Evolutionary conservation across 345 rosid genomes (phyloP).

Genomic region (Aquilaria malaccensis): DNA sequence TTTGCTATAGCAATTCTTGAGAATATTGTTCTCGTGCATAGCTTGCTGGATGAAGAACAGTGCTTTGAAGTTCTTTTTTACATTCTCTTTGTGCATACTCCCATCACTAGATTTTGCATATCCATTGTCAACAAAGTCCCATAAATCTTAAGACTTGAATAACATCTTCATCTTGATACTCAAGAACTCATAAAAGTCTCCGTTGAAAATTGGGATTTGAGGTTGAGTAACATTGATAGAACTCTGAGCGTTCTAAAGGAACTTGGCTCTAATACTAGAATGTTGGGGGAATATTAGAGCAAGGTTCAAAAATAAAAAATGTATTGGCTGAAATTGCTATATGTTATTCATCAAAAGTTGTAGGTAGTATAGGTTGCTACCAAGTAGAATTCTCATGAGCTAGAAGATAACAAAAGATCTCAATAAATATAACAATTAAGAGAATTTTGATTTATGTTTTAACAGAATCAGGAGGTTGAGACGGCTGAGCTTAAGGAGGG

Average conservation of each 20-base stretch:
- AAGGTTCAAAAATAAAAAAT: too few species aligned
- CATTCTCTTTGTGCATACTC: neutral
- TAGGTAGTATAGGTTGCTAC: too few species aligned
- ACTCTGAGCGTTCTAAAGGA: neutral
- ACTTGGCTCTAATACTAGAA: too few species aligned
- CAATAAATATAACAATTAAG: too few species aligned
- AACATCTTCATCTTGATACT: conserved; percentile 5
- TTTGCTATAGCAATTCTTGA: neutral
- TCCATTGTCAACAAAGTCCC: conserved; percentile 8
- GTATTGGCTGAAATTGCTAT: too few species aligned
- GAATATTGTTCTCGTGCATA: neutral
- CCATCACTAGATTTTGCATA: neutral
- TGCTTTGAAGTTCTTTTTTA: neutral
- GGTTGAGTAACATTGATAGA: conserved; percentile 1
- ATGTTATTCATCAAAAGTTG: too few species aligned
- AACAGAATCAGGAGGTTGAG: too few species aligned
- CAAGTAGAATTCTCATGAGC: too few species aligned
- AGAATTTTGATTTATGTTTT: too few species aligned
- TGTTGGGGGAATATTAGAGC: too few species aligned
- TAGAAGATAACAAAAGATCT: too few species aligned
- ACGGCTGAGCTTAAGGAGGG: too few species aligned
- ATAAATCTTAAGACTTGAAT: conserved; percentile 1
- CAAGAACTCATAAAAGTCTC: conserved; percentile 2
- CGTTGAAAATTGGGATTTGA: neutral
- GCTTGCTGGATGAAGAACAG: conserved; percentile 5